Conservation (phyloP, 2,329 filamentous ascomycete species). For the Raffaelea arxii region DNA sequence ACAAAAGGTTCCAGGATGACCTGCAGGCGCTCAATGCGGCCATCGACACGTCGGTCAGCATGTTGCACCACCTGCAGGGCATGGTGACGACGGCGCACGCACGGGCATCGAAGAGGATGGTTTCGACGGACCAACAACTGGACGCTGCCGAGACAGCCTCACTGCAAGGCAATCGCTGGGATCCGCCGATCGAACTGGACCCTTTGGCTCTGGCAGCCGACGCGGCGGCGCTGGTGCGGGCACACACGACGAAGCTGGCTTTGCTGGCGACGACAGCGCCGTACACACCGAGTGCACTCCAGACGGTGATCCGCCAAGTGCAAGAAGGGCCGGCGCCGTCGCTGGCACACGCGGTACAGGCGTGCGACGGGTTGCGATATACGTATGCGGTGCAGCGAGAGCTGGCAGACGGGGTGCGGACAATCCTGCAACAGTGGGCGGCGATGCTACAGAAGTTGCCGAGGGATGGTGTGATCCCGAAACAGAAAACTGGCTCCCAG, state of each 20-base stretch:
- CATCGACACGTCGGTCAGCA: constrained; percentile 24
- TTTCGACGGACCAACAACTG: background rate
- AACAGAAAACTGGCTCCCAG: too few relatives aligned
- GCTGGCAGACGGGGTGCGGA: constrained; percentile 30
- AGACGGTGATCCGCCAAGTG: constrained; percentile 62
- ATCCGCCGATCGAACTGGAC: constrained; percentile 26
- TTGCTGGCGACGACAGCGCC: constrained; percentile 80
- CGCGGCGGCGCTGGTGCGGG: constrained; percentile 62
- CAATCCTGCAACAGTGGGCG: constrained; percentile 11
- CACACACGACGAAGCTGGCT: constrained; percentile 79
- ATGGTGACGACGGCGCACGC: constrained; percentile 28
- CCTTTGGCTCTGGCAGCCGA: constrained; percentile 62
- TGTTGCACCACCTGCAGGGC: constrained; percentile 28
- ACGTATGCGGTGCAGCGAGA: constrained; percentile 42
- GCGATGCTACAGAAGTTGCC: constrained; percentile 23
- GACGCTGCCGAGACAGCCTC: background rate
- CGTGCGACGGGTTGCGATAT: constrained; percentile 52
- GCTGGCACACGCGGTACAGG: constrained; percentile 59
- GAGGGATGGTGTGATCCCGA: too few relatives aligned
- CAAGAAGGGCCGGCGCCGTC: constrained; percentile 63
- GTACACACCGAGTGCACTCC: constrained; percentile 70
- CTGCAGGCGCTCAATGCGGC: constrained; percentile 28
- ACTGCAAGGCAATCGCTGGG: background rate
- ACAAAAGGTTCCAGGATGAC: constrained; percentile 6
- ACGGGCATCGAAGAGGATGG: constrained; percentile 4